phyloP scores from a whole-genome alignment of 441 rosid species.

The Aleurites moluccanus region DNA sequence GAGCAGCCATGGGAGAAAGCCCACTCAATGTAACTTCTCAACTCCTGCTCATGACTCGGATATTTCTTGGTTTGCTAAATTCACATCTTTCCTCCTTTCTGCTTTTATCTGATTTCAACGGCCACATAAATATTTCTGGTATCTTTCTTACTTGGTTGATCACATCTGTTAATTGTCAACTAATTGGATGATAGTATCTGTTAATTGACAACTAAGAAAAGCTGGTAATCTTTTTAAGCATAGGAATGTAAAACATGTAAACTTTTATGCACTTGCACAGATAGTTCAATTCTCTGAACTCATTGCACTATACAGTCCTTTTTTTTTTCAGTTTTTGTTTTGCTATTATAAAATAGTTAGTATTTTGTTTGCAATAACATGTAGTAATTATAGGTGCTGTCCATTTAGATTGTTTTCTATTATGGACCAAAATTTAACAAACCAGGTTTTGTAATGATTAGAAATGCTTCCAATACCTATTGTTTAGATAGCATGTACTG shows the following conservation, averaged over 20 bases:
- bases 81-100: neutral
- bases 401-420: neutral
- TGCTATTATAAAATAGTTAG: neutral
- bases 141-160: neutral
- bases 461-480: neutral
- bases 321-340: neutral
- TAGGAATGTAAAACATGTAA: neutral
- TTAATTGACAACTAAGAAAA: neutral
- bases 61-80: neutral
- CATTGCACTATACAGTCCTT: neutral
- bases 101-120: neutral
- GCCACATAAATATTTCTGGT: neutral
- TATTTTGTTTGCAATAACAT: neutral
- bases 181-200: too few species aligned
- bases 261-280: neutral
- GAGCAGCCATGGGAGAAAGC: constrained; percentile 98
- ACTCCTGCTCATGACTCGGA: constrained; percentile 6
- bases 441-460: neutral
- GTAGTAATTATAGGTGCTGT: neutral
- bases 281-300: neutral
- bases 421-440: neutral
- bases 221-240: neutral
- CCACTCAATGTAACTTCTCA: constrained; percentile 57
- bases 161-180: neutral
- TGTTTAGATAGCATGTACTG: too few species aligned